Percentiles rank a stretch among this genome's conserved stretches.
Conservation (phyloP, 176 grass and related monocot species). For the Musa acuminata region DNA sequence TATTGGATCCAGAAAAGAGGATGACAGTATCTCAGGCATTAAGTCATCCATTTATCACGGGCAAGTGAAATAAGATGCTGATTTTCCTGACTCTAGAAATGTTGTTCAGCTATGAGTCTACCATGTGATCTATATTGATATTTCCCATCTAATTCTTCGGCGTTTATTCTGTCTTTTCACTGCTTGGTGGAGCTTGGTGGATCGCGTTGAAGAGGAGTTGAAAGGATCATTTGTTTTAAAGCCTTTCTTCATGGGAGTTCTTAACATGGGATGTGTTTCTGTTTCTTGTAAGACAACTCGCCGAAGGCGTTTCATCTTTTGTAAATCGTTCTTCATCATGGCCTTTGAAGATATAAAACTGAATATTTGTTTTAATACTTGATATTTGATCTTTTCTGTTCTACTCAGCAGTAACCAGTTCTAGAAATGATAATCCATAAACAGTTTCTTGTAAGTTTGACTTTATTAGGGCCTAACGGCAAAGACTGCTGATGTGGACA, state of each 20-base stretch:
- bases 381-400: background rate
- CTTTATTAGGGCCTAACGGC: background rate
- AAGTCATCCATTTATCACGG: slow-evolving; percentile 99
- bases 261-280: slow-evolving; percentile 67
- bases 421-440: slow-evolving; percentile 15
- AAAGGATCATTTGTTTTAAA: slow-evolving; percentile 56
- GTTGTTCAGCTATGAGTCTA: slow-evolving; percentile 50
- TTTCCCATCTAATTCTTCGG: slow-evolving; percentile 68
- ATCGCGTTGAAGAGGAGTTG: slow-evolving; percentile 44
- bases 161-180: slow-evolving; percentile 64
- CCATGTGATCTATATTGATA: slow-evolving; percentile 36
- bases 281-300: slow-evolving; percentile 99
- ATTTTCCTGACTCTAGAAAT: slow-evolving; percentile 52
- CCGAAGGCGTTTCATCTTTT: slow-evolving; percentile 67
- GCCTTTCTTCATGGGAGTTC: slow-evolving; percentile 62
- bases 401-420: slow-evolving; percentile 8
- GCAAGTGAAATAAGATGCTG: slow-evolving; percentile 93
- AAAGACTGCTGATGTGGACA: background rate
- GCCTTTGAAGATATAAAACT: slow-evolving; percentile 50
- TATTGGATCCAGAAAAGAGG: slow-evolving; percentile 99
- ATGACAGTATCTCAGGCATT: slow-evolving; percentile 94
- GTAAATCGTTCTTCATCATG: slow-evolving; percentile 56
- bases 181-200: slow-evolving; percentile 53
- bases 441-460: slow-evolving; percentile 3
- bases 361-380: slow-evolving; percentile 10